Evolutionary conservation across 1,284 basidiomycete species (phyloP).

Genomic region (Ganoderma lingzhi): DNA sequence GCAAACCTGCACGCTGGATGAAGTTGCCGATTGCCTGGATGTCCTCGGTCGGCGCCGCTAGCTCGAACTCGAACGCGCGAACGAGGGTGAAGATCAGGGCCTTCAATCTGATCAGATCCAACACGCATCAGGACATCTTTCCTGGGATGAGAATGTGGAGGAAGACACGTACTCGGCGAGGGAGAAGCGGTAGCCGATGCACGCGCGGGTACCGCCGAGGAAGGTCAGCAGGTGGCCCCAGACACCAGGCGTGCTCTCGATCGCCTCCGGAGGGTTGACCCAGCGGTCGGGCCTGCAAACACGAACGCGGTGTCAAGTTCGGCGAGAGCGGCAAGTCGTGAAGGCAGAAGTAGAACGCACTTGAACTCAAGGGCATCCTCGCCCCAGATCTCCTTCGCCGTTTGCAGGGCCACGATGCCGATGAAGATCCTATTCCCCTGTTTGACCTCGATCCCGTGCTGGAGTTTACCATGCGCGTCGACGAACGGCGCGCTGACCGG

Average conservation of each 20-base stretch:
- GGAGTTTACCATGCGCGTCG: constrained; percentile 39
- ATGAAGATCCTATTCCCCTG: constrained; percentile 57
- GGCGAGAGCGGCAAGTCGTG: too few species aligned
- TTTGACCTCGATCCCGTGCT: constrained; percentile 42
- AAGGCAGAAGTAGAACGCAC: constrained; percentile 38
- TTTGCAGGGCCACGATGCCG: constrained; percentile 57
- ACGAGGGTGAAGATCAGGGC: constrained; percentile 65
- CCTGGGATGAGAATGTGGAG: background rate
- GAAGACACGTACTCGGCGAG: constrained; percentile 61
- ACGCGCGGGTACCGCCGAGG: constrained; percentile 65
- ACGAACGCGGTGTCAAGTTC: background rate
- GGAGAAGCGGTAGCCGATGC: constrained; percentile 78
- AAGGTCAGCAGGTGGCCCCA: constrained; percentile 70
- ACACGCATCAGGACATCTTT: constrained; percentile 53
- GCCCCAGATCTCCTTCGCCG: constrained; percentile 59
- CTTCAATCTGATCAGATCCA: constrained; percentile 49
- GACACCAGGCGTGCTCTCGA: constrained; percentile 59
- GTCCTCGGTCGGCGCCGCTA: constrained; percentile 47
- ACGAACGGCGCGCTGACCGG: constrained; percentile 45
- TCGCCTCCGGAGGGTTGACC: constrained; percentile 55
- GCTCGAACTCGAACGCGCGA: constrained; percentile 63
- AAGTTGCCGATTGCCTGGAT: constrained; percentile 21
- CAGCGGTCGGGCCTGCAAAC: constrained; percentile 64
- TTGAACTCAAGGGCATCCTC: constrained; percentile 60
- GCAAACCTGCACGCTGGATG: constrained; percentile 33